Base-by-base conservation (phyloP, 441 rosid species). In the Pelargonium australe region DNA sequence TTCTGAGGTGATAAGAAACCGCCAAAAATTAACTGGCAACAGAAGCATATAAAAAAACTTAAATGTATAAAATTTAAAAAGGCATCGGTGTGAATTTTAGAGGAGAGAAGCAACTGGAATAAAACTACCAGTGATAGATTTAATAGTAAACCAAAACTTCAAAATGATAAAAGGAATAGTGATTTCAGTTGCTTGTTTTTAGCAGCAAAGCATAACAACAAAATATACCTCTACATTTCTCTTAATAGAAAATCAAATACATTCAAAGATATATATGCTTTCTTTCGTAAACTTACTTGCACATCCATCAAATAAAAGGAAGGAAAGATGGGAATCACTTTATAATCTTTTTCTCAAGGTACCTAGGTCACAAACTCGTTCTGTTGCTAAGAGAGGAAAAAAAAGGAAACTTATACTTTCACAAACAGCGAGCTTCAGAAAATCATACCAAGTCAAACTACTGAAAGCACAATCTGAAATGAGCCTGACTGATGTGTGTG, bases 321-420 rank as follows among this genome's bases (percentile, higher is more conserved):
- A 5, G 19, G 19, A 53, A 53, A 53, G n/a, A 49, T 49, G 57
- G 60, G 19, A 3, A 16, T n/a, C 14, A 64, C 55, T 40, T 17
- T 40, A 62, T 40, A 64, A 55, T 31, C 19, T 66, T 43, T 63
- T 64, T 14, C 41, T 13, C 61, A 67, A 68, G 70, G 31, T 64
- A 53, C 66, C 70, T 13, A 73, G 8, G 49, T 66, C 45, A 72
- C 23, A 49, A 67, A 62, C 41, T 67, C 44, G 45, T 34, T 47
- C 65, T 65, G 23, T 68, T 0, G 9, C 66, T 62, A 45, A 13
- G 6, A 12, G 47, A 64, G 9, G 10, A 66, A 20, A 9, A 64
- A 25, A 8, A 66, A 20, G 57, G 65, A 72, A 66, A 23, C 44
- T 23, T 19, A 55, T 65, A 76, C 34, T 68, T 23, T 20, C 71